phyloP scores from a whole-genome alignment of 176 grass and related monocot species.

The Triticum urartu region DNA sequence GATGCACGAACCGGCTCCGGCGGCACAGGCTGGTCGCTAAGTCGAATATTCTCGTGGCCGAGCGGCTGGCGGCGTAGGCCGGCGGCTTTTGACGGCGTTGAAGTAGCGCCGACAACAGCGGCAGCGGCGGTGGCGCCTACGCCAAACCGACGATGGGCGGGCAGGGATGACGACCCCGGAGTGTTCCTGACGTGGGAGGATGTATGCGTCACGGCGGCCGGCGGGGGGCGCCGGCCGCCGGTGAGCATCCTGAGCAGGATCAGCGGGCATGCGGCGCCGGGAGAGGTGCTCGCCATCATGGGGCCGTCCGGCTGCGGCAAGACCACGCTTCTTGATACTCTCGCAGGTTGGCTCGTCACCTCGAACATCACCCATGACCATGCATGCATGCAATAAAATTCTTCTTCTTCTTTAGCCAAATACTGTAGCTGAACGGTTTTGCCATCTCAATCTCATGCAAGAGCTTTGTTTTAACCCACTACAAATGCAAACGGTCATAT shows the following conservation, averaged over 20 bases:
- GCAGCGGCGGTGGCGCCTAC: too few species aligned
- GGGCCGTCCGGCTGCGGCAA: conserved; percentile 58
- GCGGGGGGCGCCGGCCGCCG: background rate
- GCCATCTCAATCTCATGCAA: too few species aligned
- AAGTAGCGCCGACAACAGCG: background rate
- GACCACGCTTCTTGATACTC: conserved; percentile 52
- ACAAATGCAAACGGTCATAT: too few species aligned
- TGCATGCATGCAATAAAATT: background rate
- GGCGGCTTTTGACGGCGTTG: background rate
- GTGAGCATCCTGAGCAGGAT: conserved; percentile 31
- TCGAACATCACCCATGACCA: background rate
- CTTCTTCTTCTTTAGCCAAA: background rate
- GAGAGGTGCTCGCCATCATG: conserved; percentile 52
- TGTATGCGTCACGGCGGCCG: conserved; percentile 32
- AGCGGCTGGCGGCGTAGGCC: background rate
- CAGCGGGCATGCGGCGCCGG: conserved; percentile 35
- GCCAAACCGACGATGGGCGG: background rate
- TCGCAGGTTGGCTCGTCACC: conserved; percentile 24
- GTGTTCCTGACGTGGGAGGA: conserved; percentile 52
- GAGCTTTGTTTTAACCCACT: too few species aligned
- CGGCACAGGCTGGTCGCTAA: background rate
- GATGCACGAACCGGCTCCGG: too few species aligned
- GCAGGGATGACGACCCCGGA: background rate
- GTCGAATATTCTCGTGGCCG: background rate
- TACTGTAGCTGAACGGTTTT: too few species aligned